Conservation (phyloP, 257 asterid species). For the Salvia splendens region DNA sequence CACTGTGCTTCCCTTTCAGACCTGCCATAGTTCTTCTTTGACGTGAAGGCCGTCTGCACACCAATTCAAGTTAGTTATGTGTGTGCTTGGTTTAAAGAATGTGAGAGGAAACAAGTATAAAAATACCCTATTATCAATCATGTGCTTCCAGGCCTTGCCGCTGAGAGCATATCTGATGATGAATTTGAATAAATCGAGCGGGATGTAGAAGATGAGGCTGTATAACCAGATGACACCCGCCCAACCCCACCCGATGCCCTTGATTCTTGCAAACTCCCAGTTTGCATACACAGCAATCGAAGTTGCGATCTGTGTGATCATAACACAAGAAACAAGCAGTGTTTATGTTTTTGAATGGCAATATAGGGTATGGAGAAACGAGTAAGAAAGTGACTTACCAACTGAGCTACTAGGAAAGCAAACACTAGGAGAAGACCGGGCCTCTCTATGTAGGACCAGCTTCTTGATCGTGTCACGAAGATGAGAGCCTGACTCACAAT, state of each 20-base stretch:
- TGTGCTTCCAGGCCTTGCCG: constrained; percentile 59
- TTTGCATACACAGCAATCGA: constrained; percentile 49
- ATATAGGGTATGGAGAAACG: no score
- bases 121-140: constrained; percentile 49
- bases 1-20: constrained; percentile 62
- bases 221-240: constrained; percentile 59
- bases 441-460: constrained; percentile 55
- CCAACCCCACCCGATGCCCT: constrained; percentile 65
- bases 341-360: background rate
- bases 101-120: background rate
- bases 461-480: constrained; percentile 60
- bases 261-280: constrained; percentile 56
- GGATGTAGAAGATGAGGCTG: constrained; percentile 49
- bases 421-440: constrained; percentile 55
- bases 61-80: background rate
- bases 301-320: constrained; percentile 47
- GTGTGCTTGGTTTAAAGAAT: no score
- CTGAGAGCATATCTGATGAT: constrained; percentile 40
- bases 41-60: constrained; percentile 47
- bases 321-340: background rate
- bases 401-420: constrained; percentile 54
- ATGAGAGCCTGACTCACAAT: constrained; percentile 69
- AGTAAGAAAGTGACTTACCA: constrained; percentile 38
- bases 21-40: constrained; percentile 54
- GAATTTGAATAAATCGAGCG: constrained; percentile 56